Conservation (phyloP, 148 eudicot genomes). For the Arbutus unedo region DNA sequence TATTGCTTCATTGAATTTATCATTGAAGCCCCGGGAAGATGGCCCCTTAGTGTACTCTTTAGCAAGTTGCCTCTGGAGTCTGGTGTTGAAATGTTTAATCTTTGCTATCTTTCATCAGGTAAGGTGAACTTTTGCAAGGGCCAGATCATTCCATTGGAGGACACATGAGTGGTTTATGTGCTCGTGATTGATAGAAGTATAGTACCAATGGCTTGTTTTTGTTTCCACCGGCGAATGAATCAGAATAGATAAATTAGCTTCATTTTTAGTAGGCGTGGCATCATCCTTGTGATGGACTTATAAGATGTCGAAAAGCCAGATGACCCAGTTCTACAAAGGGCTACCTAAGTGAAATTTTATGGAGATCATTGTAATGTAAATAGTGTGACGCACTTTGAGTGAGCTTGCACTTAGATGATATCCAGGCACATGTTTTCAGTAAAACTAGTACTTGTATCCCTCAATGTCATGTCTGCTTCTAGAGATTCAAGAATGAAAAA, state of each 20-base stretch:
- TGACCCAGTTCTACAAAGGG: too few species aligned
- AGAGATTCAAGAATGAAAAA: neutral
- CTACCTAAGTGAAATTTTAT: too few species aligned
- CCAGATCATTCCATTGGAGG: neutral
- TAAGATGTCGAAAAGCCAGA: too few species aligned
- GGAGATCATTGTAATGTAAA: too few species aligned
- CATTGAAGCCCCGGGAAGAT: neutral
- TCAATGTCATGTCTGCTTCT: neutral
- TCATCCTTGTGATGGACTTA: too few species aligned
- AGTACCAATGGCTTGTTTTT: too few species aligned
- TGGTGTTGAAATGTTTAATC: too few species aligned
- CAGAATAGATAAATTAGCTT: too few species aligned
- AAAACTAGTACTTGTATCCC: neutral
- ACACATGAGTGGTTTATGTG: neutral
- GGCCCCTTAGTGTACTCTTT: neutral
- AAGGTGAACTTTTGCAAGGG: neutral
- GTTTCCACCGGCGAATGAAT: too few species aligned
- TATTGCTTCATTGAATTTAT: neutral
- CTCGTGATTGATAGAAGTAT: too few species aligned
- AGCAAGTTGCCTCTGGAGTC: neutral
- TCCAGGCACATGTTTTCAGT: neutral
- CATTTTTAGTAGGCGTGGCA: too few species aligned
- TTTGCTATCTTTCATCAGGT: neutral
- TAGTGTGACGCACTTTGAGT: neutral
- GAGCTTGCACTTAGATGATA: neutral